Base-by-base conservation (phyloP, 306 rosid genomes). In the Inga laurina region DNA sequence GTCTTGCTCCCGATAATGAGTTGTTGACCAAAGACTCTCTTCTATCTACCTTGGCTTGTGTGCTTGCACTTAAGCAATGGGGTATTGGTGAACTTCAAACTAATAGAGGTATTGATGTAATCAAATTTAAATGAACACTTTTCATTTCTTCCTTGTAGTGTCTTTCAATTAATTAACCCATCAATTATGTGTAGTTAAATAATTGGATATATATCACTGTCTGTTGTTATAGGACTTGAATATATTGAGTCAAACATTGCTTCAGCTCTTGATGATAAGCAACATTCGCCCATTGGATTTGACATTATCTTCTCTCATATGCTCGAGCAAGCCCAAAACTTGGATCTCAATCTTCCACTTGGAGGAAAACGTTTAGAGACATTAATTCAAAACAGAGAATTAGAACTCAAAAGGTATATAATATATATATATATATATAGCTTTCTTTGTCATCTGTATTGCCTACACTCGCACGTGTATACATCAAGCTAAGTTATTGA, bases 251-350 rank as follows among this genome's bases (percentile, higher is more conserved):
- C 92, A 64, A 92, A 93, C 84, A 57, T 93, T 46, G 84, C 91
- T 75, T 90, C 91, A 62, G 89, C 92, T 74, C 27, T 82, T 41
- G 92, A 95, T 59, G 90, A 87, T 69, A 91, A 88, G 75, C 95
- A 88, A 73, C 87, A 66, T 62, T 86, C 87, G 83, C 98, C 97
- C 10, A 80, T 92, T 67, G 98, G 96, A 74, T 95, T 95, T 81
- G 86, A 88, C 76, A 82, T 95, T 62, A 62, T 62, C 68, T 62
- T 62, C 37, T 12, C 68, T 12, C 35, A 62, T 62, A 3, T 62
- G 13, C 68, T 62, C 18, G 68, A 62, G 68, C 37, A 62, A 62
- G 68, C 37, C 35, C 68, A 62, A 62, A 62, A 30, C 7, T 27
- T 62, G 37, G 37, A 62, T 62, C 68, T 62, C 19, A 62, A 62